A percentile compares a stretch with the other conserved stretches of the same genome.
Conservation (phyloP, 805 yeast species). For the Jamesozyma piceae region DNA sequence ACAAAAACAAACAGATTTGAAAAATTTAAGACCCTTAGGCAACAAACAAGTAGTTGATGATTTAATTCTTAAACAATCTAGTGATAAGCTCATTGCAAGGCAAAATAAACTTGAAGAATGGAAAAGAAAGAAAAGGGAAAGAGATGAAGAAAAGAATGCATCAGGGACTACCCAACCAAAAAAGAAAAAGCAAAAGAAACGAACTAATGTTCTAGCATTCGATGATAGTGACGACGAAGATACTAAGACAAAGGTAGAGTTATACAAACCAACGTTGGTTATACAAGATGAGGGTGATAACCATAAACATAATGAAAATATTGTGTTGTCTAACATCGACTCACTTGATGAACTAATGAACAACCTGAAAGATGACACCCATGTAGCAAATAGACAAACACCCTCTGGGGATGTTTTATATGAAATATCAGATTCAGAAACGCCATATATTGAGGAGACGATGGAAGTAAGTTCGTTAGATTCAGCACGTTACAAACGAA, state of each 20-base stretch:
- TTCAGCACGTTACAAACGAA: constrained; percentile 28
- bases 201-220: constrained; percentile 5
- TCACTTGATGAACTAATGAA: constrained; percentile 42
- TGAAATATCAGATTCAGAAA: background rate
- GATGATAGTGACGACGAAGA: constrained; percentile 20
- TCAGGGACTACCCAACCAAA: background rate
- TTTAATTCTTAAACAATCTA: background rate
- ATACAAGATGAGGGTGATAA: constrained; percentile 2
- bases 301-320: background rate
- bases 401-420: constrained; percentile 1
- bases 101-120: constrained; percentile 41
- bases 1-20: constrained; percentile 10
- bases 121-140: constrained; percentile 35
- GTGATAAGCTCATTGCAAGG: constrained; percentile 20
- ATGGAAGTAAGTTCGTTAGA: constrained; percentile 22
- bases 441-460: background rate
- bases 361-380: constrained; percentile 2
- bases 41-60: background rate
- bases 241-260: background rate
- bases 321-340: constrained; percentile 27
- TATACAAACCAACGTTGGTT: background rate
- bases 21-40: background rate
- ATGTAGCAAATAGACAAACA: background rate
- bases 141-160: constrained; percentile 13
- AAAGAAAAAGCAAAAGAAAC: constrained; percentile 3